Percentiles rank a stretch among this genome's conserved stretches.
These are phyloP conservation scores for Fraxinus greggii DNA, from an alignment of 305 asterid species.

Conservation along the genomic window DNA sequence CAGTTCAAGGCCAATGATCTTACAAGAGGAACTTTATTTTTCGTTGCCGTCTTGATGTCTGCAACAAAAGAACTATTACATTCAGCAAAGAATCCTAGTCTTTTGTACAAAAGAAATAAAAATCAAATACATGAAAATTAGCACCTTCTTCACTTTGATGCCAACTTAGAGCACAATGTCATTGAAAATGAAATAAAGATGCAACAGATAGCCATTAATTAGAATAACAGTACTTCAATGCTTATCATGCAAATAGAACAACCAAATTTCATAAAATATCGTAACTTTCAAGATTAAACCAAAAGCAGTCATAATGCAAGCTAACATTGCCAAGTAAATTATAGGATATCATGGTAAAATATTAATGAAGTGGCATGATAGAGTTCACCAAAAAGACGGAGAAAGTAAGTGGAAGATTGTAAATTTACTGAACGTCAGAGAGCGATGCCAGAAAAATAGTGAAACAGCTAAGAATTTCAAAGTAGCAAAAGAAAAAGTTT, in stretches of 20 bases:
- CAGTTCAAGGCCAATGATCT: slow-evolving; percentile 87
- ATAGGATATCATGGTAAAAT: background rate
- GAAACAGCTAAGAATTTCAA: background rate
- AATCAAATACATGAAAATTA: slow-evolving; percentile 16
- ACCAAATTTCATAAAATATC: background rate
- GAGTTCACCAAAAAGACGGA: background rate
- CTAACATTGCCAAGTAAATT: background rate
- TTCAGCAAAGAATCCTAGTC: slow-evolving; percentile 9
- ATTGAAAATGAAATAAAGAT: background rate
- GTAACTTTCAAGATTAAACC: slow-evolving; percentile 6
- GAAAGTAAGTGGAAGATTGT: background rate
- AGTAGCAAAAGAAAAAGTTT: slow-evolving; percentile 1
- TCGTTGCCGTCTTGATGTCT: slow-evolving; percentile 87
- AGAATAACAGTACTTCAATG: background rate
- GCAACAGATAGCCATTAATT: background rate
- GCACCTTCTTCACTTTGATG: background rate
- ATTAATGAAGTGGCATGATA: background rate
- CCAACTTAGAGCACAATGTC: slow-evolving; percentile 6
- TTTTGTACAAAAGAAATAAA: background rate
- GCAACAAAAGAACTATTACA: slow-evolving; percentile 34
- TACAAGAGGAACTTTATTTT: slow-evolving; percentile 98
- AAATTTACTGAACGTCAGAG: background rate
- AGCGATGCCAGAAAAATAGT: slow-evolving; percentile 2
- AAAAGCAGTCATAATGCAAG: slow-evolving; percentile 10
- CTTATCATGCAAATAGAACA: slow-evolving; percentile 11